Percentiles rank a stretch among this genome's conserved stretches.
Conservation (phyloP, 2,329 filamentous ascomycete genomes). For the Ophiocordyceps australis region DNA sequence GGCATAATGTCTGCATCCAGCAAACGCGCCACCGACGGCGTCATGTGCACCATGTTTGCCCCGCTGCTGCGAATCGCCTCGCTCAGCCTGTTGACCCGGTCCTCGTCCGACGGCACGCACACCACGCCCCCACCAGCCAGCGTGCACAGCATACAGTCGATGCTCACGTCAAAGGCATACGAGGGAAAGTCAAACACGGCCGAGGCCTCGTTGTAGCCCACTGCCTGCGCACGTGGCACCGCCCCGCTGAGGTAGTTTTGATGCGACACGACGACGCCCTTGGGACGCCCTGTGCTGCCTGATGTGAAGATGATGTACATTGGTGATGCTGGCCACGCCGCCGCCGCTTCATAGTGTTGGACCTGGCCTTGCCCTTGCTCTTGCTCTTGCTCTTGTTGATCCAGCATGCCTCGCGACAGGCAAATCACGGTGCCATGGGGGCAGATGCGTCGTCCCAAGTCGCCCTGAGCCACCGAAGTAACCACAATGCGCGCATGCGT, state of each 20-base stretch:
- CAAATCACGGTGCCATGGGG: too few species aligned
- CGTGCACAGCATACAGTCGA: constrained; percentile 4
- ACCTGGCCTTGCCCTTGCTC: too few species aligned
- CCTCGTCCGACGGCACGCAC: constrained; percentile 4
- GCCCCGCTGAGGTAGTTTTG: constrained; percentile 3
- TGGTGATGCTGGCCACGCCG: neutral
- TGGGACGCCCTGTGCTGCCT: constrained; percentile 1
- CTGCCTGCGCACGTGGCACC: constrained; percentile 3
- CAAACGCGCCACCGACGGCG: constrained; percentile 4
- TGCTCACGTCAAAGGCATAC: constrained; percentile 5
- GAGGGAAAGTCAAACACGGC: constrained; percentile 7
- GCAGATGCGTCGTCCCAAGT: too few species aligned
- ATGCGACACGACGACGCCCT: constrained; percentile 5
- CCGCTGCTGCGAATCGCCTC: constrained; percentile 1
- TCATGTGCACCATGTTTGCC: constrained; percentile 3
- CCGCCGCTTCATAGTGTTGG: neutral
- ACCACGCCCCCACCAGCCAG: constrained; percentile 4
- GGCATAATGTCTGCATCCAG: constrained; percentile 1
- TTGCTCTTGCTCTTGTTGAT: too few species aligned
- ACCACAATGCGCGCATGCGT: neutral
- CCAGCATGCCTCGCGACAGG: too few species aligned
- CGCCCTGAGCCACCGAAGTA: neutral
- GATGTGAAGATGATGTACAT: constrained; percentile 6
- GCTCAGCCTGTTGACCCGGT: constrained; percentile 1
- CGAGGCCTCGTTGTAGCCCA: constrained; percentile 4